Evolutionary conservation across 106 monocot genomes (phyloP), one percentile per base, ranked within the genome.

Genomic region (Triglochin maritima): DNA sequence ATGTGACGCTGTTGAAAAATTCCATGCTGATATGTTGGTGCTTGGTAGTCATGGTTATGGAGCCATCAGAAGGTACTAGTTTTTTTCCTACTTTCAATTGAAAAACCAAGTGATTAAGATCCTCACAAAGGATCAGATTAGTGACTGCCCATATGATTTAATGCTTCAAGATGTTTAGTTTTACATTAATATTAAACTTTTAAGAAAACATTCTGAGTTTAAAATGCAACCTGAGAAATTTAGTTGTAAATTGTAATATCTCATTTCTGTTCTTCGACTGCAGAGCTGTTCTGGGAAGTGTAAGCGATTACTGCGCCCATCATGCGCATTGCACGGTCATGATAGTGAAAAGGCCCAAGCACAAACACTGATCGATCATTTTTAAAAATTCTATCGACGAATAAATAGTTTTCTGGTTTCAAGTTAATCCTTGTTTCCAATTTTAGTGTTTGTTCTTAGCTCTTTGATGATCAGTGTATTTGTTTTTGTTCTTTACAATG

Each of bases 41-140:
- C 81, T 85, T 6, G 87, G 92, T 48, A 87, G 92, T 64, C 92
- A 88, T 77, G 92, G 91, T 46, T 86, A 90, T 78, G 87, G 86
- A 48, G 80, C 73, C 6, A 69, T 81, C 0, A 86, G 83, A 78
- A 81, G 90, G 90, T 80, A 0, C 64, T 12, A 0, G 3, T 53
- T 12, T 3, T 12, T 53, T 53, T 6, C 52, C 52, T 2, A 8
- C 2, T 52, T 52, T 52, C 52, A 8, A 7, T 11, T 52, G 11
- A 52, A 52, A 7, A 7, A 52, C 7, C 52, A 52, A 52, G 11
- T 6, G 11, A 8, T 52, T 11, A 8, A 52, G 11, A 0, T 52
- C 11, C 52, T 52, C 7, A 0, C 52, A 1, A 52, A 52, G 52
- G 52, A 52, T 8, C 2, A 52, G 11, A 29, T 29, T 29, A 29